Conservation (phyloP, 495 filamentous ascomycete genomes). For the Letharia columbiana region DNA sequence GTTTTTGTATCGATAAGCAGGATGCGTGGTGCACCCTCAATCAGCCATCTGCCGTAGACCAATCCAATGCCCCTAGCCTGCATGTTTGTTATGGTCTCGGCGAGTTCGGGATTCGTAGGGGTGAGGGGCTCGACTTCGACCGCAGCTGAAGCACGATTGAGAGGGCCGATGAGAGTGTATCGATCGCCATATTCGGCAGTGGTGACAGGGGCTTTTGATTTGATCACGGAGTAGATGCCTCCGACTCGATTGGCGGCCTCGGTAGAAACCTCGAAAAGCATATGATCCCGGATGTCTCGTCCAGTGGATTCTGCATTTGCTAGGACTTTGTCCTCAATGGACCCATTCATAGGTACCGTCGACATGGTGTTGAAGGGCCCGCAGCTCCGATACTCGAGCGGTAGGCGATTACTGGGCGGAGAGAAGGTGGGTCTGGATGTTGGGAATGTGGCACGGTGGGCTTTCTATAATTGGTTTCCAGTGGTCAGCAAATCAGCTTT, state of each 20-base stretch:
- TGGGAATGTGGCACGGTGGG: neutral
- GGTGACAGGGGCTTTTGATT: constrained; percentile 96
- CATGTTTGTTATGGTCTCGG: constrained; percentile 82
- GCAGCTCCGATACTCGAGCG: neutral
- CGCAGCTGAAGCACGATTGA: constrained; percentile 84
- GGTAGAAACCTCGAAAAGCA: constrained; percentile 91
- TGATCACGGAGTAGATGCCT: constrained; percentile 97
- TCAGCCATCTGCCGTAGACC: constrained; percentile 92
- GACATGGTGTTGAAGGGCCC: constrained; percentile 10
- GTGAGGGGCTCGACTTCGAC: constrained; percentile 92
- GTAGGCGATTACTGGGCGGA: neutral
- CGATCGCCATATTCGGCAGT: constrained; percentile 97
- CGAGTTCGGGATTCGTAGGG: constrained; percentile 70
- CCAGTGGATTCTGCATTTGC: constrained; percentile 14
- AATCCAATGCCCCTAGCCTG: constrained; percentile 81
- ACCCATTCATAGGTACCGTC: constrained; percentile 12
- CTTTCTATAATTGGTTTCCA: neutral
- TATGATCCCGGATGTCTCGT: constrained; percentile 66
- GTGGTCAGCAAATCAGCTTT: neutral
- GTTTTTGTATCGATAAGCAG: constrained; percentile 92
- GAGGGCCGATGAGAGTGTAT: constrained; percentile 90
- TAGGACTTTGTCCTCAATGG: constrained; percentile 14
- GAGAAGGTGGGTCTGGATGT: neutral
- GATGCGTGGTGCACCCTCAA: constrained; percentile 90
- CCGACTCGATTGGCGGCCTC: constrained; percentile 97